Percentiles rank a stretch among this genome's conserved stretches.
These are phyloP conservation scores for Suillus plorans DNA, from an alignment of 768 basidiomycete genomes.

Conservation along the genomic window DNA sequence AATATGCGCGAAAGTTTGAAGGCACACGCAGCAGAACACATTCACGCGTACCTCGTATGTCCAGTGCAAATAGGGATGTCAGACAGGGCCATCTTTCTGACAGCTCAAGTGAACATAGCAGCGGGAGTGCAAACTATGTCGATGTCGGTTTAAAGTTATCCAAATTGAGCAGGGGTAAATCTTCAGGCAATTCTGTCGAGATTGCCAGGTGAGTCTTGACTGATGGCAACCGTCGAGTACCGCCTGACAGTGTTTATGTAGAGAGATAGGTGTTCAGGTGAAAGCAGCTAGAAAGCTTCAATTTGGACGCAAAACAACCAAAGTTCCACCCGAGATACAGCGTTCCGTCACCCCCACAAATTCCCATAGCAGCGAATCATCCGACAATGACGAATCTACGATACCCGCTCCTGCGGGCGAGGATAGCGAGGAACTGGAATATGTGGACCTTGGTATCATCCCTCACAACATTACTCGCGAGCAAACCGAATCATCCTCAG, in stretches of 20 bases:
- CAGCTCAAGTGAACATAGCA: neutral
- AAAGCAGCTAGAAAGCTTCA: conserved; percentile 20
- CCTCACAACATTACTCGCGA: neutral
- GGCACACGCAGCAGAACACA: neutral
- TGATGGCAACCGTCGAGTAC: neutral
- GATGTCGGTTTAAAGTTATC: neutral
- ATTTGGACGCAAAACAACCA: conserved; percentile 15
- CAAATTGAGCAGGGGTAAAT: neutral
- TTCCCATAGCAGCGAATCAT: neutral
- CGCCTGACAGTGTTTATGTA: neutral
- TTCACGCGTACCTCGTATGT: conserved; percentile 1
- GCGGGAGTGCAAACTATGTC: neutral
- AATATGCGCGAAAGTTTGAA: neutral
- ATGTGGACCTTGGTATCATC: neutral
- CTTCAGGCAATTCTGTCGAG: neutral
- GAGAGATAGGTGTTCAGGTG: neutral
- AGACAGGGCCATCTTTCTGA: neutral
- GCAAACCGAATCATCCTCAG: neutral
- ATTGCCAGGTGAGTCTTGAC: neutral
- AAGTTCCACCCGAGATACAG: neutral
- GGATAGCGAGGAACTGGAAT: conserved; percentile 2
- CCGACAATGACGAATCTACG: neutral
- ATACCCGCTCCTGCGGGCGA: neutral
- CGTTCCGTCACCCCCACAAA: neutral
- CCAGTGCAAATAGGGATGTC: neutral